These are phyloP conservation scores for Volvox reticuliferus DNA, from an alignment of 139 green algal species.

Conservation along the genomic window DNA sequence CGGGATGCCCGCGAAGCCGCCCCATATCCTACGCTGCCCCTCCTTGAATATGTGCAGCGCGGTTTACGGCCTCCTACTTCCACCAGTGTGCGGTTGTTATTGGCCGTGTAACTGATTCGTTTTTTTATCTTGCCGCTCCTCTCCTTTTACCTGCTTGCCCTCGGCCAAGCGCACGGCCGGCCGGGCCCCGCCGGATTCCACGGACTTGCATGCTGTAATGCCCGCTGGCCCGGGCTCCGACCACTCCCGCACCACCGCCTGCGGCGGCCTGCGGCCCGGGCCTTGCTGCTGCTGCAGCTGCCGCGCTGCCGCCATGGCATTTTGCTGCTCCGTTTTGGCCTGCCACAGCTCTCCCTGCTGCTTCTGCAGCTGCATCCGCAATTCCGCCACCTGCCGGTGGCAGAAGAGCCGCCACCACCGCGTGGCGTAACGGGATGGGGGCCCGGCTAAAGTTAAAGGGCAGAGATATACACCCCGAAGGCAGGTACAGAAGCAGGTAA, in stretches of 20 bases:
- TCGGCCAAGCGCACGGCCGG: background rate
- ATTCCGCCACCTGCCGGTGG: conserved; percentile 20
- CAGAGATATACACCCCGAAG: too few relatives aligned
- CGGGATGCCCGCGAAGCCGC: too few relatives aligned
- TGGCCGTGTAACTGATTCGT: too few relatives aligned
- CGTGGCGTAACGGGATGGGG: too few relatives aligned
- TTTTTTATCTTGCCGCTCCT: background rate
- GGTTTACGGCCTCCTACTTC: too few relatives aligned
- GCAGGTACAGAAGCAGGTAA: too few relatives aligned
- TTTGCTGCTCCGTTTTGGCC: conserved; percentile 40
- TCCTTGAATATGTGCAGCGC: too few relatives aligned
- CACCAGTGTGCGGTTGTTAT: too few relatives aligned
- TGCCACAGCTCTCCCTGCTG: conserved; percentile 45
- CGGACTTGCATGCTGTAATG: background rate
- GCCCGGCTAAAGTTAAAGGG: too few relatives aligned
- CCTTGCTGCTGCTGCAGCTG: conserved; percentile 33
- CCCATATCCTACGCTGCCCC: too few relatives aligned
- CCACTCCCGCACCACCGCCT: conserved; percentile 42
- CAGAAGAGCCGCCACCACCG: too few relatives aligned
- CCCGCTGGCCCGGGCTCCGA: background rate
- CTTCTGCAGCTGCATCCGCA: conserved; percentile 38
- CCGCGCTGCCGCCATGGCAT: background rate
- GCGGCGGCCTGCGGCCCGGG: background rate
- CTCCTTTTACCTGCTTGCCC: conserved; percentile 19
- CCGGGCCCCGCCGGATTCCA: background rate